A percentile compares a stretch with the other conserved stretches of the same genome.
These are phyloP conservation scores for Coffea humblotiana DNA, from an alignment of 305 asterid genomes.

Conservation along the genomic window DNA sequence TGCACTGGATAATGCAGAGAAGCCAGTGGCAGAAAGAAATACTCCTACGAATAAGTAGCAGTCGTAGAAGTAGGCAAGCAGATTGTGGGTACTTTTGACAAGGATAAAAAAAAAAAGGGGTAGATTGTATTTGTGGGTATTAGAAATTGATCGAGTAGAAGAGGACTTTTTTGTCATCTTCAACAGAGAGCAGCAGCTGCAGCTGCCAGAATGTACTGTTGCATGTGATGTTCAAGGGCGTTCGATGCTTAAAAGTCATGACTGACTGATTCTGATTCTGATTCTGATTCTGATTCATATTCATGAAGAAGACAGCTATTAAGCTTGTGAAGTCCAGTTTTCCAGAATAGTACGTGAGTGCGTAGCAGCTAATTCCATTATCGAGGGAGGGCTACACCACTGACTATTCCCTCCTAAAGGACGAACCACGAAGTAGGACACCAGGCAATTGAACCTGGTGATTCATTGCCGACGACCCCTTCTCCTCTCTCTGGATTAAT, in stretches of 20 bases:
- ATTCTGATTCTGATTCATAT: not conserved
- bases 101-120: not conserved
- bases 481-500: no score
- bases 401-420: not conserved
- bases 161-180: not conserved
- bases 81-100: not conserved
- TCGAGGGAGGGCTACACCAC: not conserved
- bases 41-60: no score
- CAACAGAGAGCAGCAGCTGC: not conserved
- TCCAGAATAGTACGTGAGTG: not conserved
- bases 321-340: constrained; percentile 2
- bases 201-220: not conserved
- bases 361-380: not conserved
- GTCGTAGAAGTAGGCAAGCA: not conserved
- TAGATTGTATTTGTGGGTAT: not conserved
- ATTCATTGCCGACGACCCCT: no score
- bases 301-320: not conserved
- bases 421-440: not conserved
- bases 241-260: not conserved
- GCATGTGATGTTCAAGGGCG: constrained; percentile 1
- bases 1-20: not conserved
- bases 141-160: not conserved
- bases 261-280: not conserved
- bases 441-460: no score
- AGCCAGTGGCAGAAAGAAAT: no score